Evolutionary conservation across 2,329 filamentous ascomycete species (phyloP), one percentile per base, ranked within the genome.

Genomic region (Conoideocrella luteorostrata): DNA sequence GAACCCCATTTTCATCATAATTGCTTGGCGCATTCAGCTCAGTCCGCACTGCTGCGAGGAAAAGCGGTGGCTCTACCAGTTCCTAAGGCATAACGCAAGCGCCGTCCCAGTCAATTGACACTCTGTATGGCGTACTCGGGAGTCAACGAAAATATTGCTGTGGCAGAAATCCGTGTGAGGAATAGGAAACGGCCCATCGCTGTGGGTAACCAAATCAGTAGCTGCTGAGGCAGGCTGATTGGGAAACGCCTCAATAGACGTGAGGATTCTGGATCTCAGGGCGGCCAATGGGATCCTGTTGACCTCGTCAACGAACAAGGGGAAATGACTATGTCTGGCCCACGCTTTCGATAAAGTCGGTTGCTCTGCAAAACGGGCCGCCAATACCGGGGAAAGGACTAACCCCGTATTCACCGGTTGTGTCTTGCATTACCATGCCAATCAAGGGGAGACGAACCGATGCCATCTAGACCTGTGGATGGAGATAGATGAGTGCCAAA

Each of bases 11-110:
- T 29, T 29, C 28, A 29, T 29, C 28, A n/a, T 29, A 29, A 29
- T 29, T 29, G 15, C 15, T n/a, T 5, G 28, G 28, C 12, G 28
- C 28, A 29, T 29, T n/a, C 28, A 29, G 15, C n/a, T 5, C 37
- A 9, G 7, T 9, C 7, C 22, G 37, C 22, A 39, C 15, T 4
- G 23, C 18, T 28, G 22, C 28, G 28, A 29, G 28, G 28, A n/a
- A 29, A 29, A n/a, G 4, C 28, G 28, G 28, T n/a, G 51, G 28
- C 28, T 29, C 28, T 29, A 29, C 28, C 28, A 29, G 28, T 29
- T 29, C 28, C 28, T n/a, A 29, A n/a, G 28, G 28, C 28, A 29
- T 29, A 29, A n/a, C n/a, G 28, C 28, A 29, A 29, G 28, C 28
- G 28, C 28, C 28, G 12, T 29, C 28, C 28, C 28, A 29, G 28